Evolutionary conservation across 352 stramenopile genomes (phyloP), one percentile per base, ranked within the genome.

Genomic region (Phytophthora tubulina): DNA sequence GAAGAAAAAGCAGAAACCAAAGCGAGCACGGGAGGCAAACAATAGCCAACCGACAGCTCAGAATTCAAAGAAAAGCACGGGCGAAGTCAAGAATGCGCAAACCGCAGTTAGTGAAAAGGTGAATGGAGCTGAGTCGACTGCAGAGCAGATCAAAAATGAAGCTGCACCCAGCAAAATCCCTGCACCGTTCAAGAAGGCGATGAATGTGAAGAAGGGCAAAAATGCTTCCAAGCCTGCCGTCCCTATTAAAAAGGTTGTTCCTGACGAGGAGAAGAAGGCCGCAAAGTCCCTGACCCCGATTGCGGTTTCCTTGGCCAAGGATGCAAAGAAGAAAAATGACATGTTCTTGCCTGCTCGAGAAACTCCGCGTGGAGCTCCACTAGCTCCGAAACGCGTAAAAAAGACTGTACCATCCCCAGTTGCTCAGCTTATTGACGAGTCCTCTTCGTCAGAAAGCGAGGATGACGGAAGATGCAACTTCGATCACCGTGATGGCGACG

Each of bases 401-500:
- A 63, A 63, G n/a, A 14, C 33, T 46, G n/a, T n/a, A 14, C 31
- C 31, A 21, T 13, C 14, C 30, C 17, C 53, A 33, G 54, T 54
- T 63, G 36, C 52, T 61, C n/a, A 55, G 11, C 15, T 64, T 30
- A 10, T 32, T 39, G 52, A 78, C n/a, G 46, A 67, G 32, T 68
- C 54, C 32, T 65, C 35, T 21, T 62, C 41, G 9, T 72, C 62
- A n/a, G 74, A 83, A 54, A 75, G 56, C 13, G 65, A 83, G 21
- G 66, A 58, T 36, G 48, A 69, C 9, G 30, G 51, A 36, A 65
- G 50, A 8, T 57, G 54, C 52, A 65, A 72, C 11, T 67, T 49
- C 13, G 30, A 58, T 8, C 62, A 21, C 41, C 50, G 44, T 14
- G 41, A 69, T 61, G 39, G 13, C 3, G 32, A 58, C 9, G 60